Evolutionary conservation across 1,139 yeast genomes (phyloP).

Genomic region (Zygosaccharomyces pseudobailii): DNA sequence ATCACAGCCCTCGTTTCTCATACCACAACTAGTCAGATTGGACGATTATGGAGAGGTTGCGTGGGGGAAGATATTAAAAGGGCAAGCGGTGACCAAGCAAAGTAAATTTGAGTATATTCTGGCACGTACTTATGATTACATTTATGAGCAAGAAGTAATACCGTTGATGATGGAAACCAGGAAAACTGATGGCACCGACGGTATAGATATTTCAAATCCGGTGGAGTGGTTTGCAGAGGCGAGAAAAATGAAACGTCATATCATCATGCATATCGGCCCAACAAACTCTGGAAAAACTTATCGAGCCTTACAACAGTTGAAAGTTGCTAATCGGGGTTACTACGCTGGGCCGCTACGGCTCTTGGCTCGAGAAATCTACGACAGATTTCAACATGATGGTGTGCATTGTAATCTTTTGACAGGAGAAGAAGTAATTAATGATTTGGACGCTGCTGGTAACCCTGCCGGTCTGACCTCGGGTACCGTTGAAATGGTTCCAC

Average conservation of each 20-base stretch:
- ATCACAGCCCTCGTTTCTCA: slow-evolving; percentile 13
- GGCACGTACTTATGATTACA: slow-evolving; percentile 16
- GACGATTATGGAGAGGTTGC: slow-evolving; percentile 8
- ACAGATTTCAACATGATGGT: slow-evolving; percentile 62
- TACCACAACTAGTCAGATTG: slow-evolving; percentile 17
- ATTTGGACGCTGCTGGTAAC: slow-evolving; percentile 62
- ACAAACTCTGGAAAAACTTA: slow-evolving; percentile 97
- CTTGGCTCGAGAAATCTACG: slow-evolving; percentile 87
- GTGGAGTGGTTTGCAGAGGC: slow-evolving; percentile 89
- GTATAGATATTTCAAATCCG: slow-evolving; percentile 57
- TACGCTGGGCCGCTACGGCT: slow-evolving; percentile 93
- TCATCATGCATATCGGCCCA: slow-evolving; percentile 92
- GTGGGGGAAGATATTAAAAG: slow-evolving; percentile 14
- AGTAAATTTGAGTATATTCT: slow-evolving; percentile 20
- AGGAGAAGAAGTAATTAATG: slow-evolving; percentile 86
- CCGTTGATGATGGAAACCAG: slow-evolving; percentile 17
- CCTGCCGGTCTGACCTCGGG: slow-evolving; percentile 76
- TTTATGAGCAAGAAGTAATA: slow-evolving; percentile 25
- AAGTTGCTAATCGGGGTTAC: slow-evolving; percentile 71
- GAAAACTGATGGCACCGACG: slow-evolving; percentile 15
- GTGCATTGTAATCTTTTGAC: slow-evolving; percentile 78
- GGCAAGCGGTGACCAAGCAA: slow-evolving; percentile 4
- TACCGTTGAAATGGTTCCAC: slow-evolving; percentile 89
- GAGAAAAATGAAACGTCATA: slow-evolving; percentile 68
- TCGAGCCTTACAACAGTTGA: slow-evolving; percentile 66